Percentiles rank a stretch among this genome's conserved stretches.
phyloP scores from a whole-genome alignment of 2,329 filamentous ascomycete genomes.

The Diatrype stigma region DNA sequence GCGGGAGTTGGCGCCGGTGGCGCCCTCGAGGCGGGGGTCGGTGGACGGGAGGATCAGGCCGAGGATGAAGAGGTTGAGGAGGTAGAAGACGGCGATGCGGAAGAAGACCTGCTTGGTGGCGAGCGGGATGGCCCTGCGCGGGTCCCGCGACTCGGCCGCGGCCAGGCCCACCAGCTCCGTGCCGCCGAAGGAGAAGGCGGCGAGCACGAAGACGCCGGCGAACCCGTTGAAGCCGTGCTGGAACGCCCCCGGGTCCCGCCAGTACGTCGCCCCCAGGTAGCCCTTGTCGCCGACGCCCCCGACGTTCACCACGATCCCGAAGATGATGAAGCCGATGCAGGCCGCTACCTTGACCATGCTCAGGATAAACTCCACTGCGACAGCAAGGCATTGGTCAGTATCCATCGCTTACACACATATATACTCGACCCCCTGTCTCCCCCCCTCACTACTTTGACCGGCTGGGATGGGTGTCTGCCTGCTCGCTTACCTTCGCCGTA shows the following conservation, averaged over 20 bases:
- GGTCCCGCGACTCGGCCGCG: conserved; percentile 47
- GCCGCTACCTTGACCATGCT: conserved; percentile 55
- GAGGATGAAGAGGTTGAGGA: conserved; percentile 47
- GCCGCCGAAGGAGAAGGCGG: conserved; percentile 47
- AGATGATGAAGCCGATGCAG: conserved; percentile 60
- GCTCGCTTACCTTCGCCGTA: conserved; percentile 43
- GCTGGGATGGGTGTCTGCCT: too few species aligned
- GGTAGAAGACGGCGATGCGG: conserved; percentile 50
- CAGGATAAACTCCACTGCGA: conserved; percentile 55
- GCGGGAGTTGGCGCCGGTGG: conserved; percentile 38
- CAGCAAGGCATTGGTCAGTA: too few species aligned
- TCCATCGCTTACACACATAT: too few species aligned
- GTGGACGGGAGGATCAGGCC: conserved; percentile 44
- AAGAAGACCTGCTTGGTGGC: conserved; percentile 53
- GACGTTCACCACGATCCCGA: conserved; percentile 56
- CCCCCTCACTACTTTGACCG: too few species aligned
- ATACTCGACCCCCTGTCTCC: too few species aligned
- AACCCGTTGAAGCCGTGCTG: conserved; percentile 48
- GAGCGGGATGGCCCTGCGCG: conserved; percentile 42
- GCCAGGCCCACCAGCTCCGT: conserved; percentile 51
- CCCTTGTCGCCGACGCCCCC: conserved; percentile 53
- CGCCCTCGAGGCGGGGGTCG: conserved; percentile 36
- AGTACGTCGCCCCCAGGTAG: conserved; percentile 59
- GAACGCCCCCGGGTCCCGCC: conserved; percentile 54
- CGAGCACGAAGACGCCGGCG: conserved; percentile 47